phyloP scores from a whole-genome alignment of 176 grass and related monocot species.

The Oryza punctata region DNA sequence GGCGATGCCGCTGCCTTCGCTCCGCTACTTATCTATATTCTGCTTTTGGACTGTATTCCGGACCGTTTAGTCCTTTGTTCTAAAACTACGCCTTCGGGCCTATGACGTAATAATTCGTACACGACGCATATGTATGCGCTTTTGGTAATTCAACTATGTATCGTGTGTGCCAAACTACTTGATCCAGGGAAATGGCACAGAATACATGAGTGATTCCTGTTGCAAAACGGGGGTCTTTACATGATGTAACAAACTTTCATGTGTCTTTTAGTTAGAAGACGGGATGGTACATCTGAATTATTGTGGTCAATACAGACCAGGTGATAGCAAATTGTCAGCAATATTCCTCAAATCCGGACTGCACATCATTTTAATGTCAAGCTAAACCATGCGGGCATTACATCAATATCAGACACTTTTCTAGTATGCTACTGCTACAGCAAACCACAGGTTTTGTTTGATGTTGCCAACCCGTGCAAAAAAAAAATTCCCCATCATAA shows the following conservation, averaged over 20 bases:
- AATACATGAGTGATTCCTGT: too few relatives aligned
- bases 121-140: too few relatives aligned
- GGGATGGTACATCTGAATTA: neutral
- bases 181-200: too few relatives aligned
- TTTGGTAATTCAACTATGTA: too few relatives aligned
- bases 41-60: too few relatives aligned
- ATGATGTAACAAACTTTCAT: neutral
- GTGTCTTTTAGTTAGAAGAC: neutral
- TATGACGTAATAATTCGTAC: too few relatives aligned
- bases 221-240: too few relatives aligned
- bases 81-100: too few relatives aligned
- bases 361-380: neutral
- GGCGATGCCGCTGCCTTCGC: too few relatives aligned
- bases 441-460: neutral
- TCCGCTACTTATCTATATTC: too few relatives aligned
- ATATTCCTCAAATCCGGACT: neutral
- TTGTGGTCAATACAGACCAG: neutral
- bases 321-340: neutral
- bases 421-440: neutral
- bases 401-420: conserved; percentile 29
- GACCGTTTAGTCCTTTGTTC: too few relatives aligned
- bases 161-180: too few relatives aligned
- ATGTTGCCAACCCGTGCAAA: neutral
- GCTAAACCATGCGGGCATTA: neutral
- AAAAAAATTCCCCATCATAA: neutral